phyloP scores from a whole-genome alignment of 2,329 filamentous ascomycete genomes.

The Fusarium liriodendri region DNA sequence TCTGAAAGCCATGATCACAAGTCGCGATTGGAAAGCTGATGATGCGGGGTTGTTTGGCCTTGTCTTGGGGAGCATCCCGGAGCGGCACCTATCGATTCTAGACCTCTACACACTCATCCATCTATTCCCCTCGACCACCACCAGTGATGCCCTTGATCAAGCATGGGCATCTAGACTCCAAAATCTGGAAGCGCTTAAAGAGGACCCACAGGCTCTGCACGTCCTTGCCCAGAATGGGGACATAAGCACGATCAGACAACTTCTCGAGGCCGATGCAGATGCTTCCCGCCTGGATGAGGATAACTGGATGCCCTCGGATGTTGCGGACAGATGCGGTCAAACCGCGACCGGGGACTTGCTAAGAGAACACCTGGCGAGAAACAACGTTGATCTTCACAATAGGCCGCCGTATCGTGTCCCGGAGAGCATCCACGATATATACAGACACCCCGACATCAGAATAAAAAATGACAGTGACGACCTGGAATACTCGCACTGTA shows the following conservation, averaged over 20 bases:
- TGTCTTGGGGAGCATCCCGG: neutral
- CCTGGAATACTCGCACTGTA: no score
- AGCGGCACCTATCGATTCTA: neutral
- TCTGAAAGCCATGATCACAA: neutral
- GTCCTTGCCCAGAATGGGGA: neutral
- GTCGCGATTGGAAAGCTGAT: neutral
- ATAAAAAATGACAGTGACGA: no score
- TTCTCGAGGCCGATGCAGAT: neutral
- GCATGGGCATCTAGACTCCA: neutral
- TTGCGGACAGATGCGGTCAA: neutral
- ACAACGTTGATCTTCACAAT: fast-evolving
- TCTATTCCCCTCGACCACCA: neutral
- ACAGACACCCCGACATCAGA: no score
- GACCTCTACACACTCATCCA: neutral
- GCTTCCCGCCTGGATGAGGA: neutral
- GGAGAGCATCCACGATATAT: neutral
- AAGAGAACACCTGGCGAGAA: no score
- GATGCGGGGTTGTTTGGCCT: neutral
- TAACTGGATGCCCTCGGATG: neutral
- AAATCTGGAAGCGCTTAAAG: neutral
- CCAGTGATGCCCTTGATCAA: neutral
- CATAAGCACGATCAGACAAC: neutral
- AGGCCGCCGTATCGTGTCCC: neutral
- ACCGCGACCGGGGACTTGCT: neutral
- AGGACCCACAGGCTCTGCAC: neutral